Percentiles rank a stretch among this genome's conserved stretches.
Conservation (phyloP, 441 rosid genomes). For the Croton setiger region DNA sequence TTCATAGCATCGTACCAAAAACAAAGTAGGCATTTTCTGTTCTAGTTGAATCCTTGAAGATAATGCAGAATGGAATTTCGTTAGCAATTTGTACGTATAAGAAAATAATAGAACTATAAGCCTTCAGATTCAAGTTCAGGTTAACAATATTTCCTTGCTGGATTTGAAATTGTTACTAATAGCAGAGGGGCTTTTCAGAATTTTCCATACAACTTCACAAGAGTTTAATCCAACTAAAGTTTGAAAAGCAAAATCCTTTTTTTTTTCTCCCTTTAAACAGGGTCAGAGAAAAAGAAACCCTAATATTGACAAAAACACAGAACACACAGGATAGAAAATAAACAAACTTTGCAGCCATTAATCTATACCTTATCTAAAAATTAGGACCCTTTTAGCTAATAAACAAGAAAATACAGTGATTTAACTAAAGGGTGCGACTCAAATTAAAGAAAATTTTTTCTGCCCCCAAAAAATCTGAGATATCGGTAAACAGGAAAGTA, state of each 20-base stretch:
- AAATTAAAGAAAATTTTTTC: neutral
- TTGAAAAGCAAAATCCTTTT: neutral
- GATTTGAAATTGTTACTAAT: neutral
- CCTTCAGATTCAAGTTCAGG: neutral
- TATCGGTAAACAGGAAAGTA: neutral
- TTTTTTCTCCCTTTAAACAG: too few relatives aligned
- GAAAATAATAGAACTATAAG: neutral
- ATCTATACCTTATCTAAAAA: neutral
- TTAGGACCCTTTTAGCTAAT: neutral
- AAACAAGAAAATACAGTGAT: slow-evolving; percentile 6
- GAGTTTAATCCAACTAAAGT: slow-evolving; percentile 7
- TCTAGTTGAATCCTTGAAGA: neutral
- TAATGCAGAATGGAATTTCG: neutral
- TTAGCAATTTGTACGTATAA: neutral
- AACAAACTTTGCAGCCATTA: neutral
- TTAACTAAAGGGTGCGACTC: neutral
- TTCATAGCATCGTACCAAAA: too few relatives aligned
- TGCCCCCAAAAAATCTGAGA: neutral
- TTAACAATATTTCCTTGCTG: neutral
- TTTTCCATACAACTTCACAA: neutral
- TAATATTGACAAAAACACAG: neutral
- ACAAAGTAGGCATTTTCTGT: neutral
- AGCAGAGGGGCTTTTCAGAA: neutral
- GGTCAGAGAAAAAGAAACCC: neutral
- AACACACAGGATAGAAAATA: neutral